phyloP scores from a whole-genome alignment of 2,329 filamentous ascomycete species.

The Aspergillus sp. region DNA sequence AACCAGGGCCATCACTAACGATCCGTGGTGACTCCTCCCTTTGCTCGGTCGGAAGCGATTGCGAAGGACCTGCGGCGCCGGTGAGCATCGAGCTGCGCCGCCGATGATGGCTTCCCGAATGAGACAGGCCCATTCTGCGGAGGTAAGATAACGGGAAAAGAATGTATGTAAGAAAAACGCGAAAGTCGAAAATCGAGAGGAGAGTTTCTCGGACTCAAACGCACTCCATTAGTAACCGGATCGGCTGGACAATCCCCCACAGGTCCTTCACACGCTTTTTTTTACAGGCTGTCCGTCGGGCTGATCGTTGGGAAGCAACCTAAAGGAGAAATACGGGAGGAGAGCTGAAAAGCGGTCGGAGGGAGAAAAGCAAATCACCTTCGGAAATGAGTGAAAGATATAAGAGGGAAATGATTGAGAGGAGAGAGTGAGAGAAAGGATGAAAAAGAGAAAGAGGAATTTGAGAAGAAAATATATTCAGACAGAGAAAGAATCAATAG shows the following conservation, averaged over 20 bases:
- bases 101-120: slow-evolving; percentile 30
- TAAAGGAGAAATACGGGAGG: background rate
- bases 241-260: background rate
- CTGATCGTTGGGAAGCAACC: background rate
- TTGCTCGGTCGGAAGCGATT: slow-evolving; percentile 26
- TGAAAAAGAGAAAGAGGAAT: background rate
- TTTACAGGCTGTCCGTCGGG: background rate
- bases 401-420: background rate
- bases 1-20: slow-evolving; percentile 15
- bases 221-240: background rate
- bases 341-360: background rate
- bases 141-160: background rate
- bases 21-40: slow-evolving; percentile 24
- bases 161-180: background rate
- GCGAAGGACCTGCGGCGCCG: slow-evolving; percentile 46
- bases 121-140: slow-evolving; percentile 27
- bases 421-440: background rate
- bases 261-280: background rate
- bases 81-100: slow-evolving; percentile 34
- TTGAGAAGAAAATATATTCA: background rate
- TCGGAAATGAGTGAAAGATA: background rate
- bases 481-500: background rate
- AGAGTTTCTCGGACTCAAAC: background rate
- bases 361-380: background rate
- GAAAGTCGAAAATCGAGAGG: background rate